These are phyloP conservation scores for Trematosphaeria pertusa DNA, from an alignment of 2,329 filamentous ascomycete species.

Conservation along the genomic window DNA sequence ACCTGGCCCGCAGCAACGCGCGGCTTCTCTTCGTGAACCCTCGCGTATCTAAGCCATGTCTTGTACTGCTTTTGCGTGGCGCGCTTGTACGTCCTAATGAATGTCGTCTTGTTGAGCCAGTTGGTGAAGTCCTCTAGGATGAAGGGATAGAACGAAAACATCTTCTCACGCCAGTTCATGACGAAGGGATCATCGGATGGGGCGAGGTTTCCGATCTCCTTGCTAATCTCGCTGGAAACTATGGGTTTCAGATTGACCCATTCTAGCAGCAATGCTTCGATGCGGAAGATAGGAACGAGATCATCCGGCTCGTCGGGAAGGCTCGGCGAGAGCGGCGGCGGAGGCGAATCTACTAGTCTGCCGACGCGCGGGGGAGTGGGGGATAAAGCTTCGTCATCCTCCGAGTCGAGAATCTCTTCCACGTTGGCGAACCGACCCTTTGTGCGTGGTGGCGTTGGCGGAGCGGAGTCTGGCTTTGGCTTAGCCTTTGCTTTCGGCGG, in stretches of 20 bases:
- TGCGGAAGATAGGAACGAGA: slow-evolving; percentile 19
- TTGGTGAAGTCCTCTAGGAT: slow-evolving; percentile 82
- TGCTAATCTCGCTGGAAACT: slow-evolving; percentile 58
- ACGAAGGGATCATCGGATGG: slow-evolving; percentile 47
- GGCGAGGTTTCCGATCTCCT: slow-evolving; percentile 54
- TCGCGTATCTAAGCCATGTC: slow-evolving; percentile 33
- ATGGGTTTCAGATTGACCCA: slow-evolving; percentile 44
- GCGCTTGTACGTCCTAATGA: slow-evolving; percentile 27
- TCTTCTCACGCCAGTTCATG: slow-evolving; percentile 87
- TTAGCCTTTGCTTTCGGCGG: slow-evolving; percentile 24
- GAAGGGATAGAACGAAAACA: slow-evolving; percentile 91
- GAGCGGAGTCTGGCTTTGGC: slow-evolving; percentile 4
- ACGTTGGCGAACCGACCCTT: slow-evolving; percentile 39
- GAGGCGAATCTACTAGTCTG: slow-evolving; percentile 21
- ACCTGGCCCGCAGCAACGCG: slow-evolving; percentile 23
- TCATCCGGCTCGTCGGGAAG: neutral
- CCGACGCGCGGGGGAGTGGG: slow-evolving; percentile 43
- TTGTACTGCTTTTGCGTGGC: slow-evolving; percentile 42
- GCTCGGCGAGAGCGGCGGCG: slow-evolving; percentile 20
- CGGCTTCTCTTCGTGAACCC: slow-evolving; percentile 19
- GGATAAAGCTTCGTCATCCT: slow-evolving; percentile 43
- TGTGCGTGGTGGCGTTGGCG: slow-evolving; percentile 23
- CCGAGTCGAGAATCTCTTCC: slow-evolving; percentile 50
- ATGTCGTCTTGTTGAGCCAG: slow-evolving; percentile 72
- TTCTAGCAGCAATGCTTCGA: slow-evolving; percentile 24